Evolutionary conservation across 108 stramenopile genomes (phyloP), one percentile per base, ranked within the genome.

Genomic region (Craspedostauros australis): DNA sequence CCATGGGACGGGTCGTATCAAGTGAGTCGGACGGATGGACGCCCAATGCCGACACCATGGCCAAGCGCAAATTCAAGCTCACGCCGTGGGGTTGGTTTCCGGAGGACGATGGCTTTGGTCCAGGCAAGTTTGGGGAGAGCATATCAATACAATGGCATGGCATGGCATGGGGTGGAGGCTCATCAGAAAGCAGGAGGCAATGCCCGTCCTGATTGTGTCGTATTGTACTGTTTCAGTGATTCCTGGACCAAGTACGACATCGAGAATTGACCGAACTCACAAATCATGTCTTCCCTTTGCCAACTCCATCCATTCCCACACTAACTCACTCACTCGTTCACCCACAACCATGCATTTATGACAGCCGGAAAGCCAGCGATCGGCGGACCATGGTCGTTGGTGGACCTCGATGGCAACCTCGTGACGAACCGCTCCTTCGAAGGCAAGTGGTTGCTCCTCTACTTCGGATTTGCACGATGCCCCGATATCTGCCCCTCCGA

Each of bases 401-500:
- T 92, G 6, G 90, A 92, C 66, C 54, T 92, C 54, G 82, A 92
- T 40, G 90, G 90, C 38, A 86, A 88, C 30, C 50, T 92, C 12
- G 90, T 92, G 0, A 88, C 90, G 18, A 75, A 88, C 49, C 68
- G 77, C 36, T 73, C 72, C 12, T 92, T 88, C 68, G 73, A 84
- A 54, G 93, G 93, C 37, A 86, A 88, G 45, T 94, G 88, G 88
- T 72, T 89, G 21, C 68, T 99, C 7, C 69, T 99, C 5, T 99
- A 99, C 76, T 99, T 99, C 70, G 99, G 99, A 40, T 99, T 99
- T 73, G 95, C 96, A 20, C 91, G 93, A 28, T 99, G 99, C 70
- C 99, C 99, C 24, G 99, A 99, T 61, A 99, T 99, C 67, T 99
- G 99, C 47, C 99, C 99, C 5, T 90, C 95, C 1, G 99, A 99